Percentiles rank a stretch among this genome's conserved stretches.
phyloP scores from a whole-genome alignment of 1,284 basidiomycete genomes.

The Cryptococcus sp. region DNA sequence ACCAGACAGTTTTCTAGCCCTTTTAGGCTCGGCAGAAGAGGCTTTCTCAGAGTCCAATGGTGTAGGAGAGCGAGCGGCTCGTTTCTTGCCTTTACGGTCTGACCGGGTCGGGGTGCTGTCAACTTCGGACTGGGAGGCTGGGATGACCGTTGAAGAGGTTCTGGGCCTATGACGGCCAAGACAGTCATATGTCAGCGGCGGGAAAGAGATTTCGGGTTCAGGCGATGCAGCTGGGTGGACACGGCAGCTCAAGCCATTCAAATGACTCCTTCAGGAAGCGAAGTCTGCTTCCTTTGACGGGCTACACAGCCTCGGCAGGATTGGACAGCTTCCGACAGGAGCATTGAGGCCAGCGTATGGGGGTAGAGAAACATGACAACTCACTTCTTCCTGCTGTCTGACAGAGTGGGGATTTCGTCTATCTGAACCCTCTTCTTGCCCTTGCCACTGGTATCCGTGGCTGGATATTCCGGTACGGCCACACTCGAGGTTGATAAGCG shows the following conservation, averaged over 20 bases:
- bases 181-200: background rate
- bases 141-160: conserved; percentile 3
- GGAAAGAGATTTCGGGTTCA: background rate
- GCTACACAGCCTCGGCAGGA: too few species aligned
- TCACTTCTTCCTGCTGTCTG: conserved; percentile 25
- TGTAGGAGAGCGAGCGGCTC: conserved; percentile 29
- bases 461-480: conserved; percentile 14
- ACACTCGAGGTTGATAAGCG: conserved; percentile 31
- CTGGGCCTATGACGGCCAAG: conserved; percentile 1
- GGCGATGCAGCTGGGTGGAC: background rate
- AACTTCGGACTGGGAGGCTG: conserved; percentile 7
- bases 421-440: conserved; percentile 33
- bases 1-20: conserved; percentile 7
- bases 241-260: background rate
- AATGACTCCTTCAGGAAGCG: too few species aligned
- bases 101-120: conserved; percentile 6
- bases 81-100: conserved; percentile 50
- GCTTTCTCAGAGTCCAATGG: conserved; percentile 4
- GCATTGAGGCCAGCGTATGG: background rate
- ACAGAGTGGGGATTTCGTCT: conserved; percentile 6
- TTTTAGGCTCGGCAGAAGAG: background rate
- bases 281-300: too few species aligned
- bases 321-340: background rate
- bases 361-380: conserved; percentile 3
- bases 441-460: conserved; percentile 23